phyloP scores from a whole-genome alignment of 2,329 filamentous ascomycete species.

The Diaporthe caulivora region DNA sequence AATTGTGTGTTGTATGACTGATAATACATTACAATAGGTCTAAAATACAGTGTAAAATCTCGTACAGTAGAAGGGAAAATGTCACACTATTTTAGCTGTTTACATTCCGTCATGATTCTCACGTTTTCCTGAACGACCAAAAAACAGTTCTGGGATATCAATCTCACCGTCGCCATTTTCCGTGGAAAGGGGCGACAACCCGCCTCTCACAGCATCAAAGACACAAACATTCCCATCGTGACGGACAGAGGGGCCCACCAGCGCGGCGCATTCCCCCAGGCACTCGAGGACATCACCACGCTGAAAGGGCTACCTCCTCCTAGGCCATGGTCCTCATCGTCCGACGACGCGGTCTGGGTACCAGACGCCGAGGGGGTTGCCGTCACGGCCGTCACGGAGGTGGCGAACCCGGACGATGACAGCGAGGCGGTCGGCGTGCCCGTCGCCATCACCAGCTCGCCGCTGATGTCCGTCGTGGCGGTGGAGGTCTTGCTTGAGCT shows the following conservation, averaged over 20 bases:
- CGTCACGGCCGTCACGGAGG: slow-evolving; percentile 19
- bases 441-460: slow-evolving; percentile 34
- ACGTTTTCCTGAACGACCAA: too few species aligned
- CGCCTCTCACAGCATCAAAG: slow-evolving; percentile 9
- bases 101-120: slow-evolving; percentile 1
- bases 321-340: neutral
- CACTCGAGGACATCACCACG: neutral
- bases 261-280: neutral
- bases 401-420: slow-evolving; percentile 8
- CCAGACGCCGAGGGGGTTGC: neutral
- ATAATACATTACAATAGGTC: slow-evolving; percentile 6
- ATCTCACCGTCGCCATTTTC: neutral
- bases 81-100: neutral
- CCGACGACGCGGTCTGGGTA: neutral
- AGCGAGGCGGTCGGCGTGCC: slow-evolving; percentile 18
- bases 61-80: slow-evolving; percentile 4
- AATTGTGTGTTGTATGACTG: neutral
- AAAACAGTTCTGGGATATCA: slow-evolving; percentile 1
- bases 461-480: slow-evolving; percentile 7
- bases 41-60: slow-evolving; percentile 7
- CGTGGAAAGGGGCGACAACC: neutral
- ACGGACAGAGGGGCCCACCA: neutral
- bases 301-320: slow-evolving; percentile 37
- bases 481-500: neutral
- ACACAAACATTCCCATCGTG: neutral